Evolutionary conservation across 2,329 filamentous ascomycete species (phyloP), one percentile per base, ranked within the genome.

Genomic region (Exophiala viscosa): DNA sequence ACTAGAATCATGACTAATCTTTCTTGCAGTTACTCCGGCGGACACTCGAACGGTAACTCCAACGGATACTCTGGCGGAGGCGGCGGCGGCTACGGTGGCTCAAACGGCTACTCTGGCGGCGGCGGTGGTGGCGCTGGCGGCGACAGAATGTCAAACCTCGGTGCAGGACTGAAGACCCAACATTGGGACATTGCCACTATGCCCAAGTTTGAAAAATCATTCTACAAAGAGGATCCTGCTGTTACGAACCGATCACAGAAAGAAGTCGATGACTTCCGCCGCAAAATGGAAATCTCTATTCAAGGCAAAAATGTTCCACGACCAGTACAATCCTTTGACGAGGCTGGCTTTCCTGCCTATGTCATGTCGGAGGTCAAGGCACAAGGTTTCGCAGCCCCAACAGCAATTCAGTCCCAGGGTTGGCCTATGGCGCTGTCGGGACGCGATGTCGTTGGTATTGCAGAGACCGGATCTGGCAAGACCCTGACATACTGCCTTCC

Each of bases 351-450:
- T 77, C 93, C 93, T 39, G 83, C 85, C 65, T 99, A 99, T 70
- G 93, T 99, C 60, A 93, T 99, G 82, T 91, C 89, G 66, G 93
- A 99, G 72, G 93, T 99, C 69, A 99, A 99, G 83, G 88, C 90
- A 18, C 92, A 97, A 75, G 93, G 93, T 40, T 99, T 99, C 75
- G 83, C 87, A 58, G 87, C 86, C 50, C 93, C 93, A 35, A 99
- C 93, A 38, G 86, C 93, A 60, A 97, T 99, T 72, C 93, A 99
- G 75, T 95, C 92, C 14, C 93, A 97, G 72, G 93, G 93, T 60
- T 97, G 93, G 93, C 93, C 93, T 59, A 97, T 97, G 93, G 91
- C 93, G 68, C 85, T 99, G 46, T 95, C 92, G 64, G 93, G 93
- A 76, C 92, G 93, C 65, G 93, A 99, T 71, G 92, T 97, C 56